Evolutionary conservation across 2,329 filamentous ascomycete genomes (phyloP).

Genomic region (Diaporthe humulicola): DNA sequence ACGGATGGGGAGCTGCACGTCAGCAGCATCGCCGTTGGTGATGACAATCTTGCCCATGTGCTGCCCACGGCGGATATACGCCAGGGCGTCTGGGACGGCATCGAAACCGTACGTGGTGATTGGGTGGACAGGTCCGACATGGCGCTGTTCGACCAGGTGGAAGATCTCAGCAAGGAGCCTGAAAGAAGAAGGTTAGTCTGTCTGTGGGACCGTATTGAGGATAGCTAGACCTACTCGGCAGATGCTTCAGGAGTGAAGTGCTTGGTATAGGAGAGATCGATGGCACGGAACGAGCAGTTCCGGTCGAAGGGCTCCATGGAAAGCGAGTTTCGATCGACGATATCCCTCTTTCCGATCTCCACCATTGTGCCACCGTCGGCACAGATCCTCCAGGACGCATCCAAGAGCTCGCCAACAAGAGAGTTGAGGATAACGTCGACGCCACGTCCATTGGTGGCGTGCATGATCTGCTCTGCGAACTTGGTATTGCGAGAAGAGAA

Average conservation of each 20-base stretch:
- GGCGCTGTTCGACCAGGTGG: background rate
- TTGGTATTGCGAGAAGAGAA: constrained; percentile 45
- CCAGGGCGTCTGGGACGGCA: background rate
- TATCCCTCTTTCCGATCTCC: constrained; percentile 45
- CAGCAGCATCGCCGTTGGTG: fast-evolving
- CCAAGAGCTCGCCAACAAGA: constrained; percentile 44
- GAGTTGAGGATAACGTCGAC: constrained; percentile 44
- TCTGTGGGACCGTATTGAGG: background rate
- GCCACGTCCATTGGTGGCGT: constrained; percentile 43
- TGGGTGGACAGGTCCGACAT: background rate
- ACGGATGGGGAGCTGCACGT: background rate
- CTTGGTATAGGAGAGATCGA: constrained; percentile 41
- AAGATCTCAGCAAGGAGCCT: background rate
- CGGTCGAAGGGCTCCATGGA: constrained; percentile 42
- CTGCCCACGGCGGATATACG: background rate
- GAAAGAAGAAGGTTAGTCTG: background rate
- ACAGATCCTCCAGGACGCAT: constrained; percentile 48
- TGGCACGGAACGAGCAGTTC: constrained; percentile 40
- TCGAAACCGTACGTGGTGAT: background rate
- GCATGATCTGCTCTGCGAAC: constrained; percentile 45
- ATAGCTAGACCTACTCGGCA: background rate
- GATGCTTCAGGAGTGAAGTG: background rate
- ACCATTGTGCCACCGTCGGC: constrained; percentile 50
- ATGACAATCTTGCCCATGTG: background rate
- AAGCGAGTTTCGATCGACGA: constrained; percentile 41